phyloP scores from a whole-genome alignment of 345 rosid genomes.

The Mangifera indica region DNA sequence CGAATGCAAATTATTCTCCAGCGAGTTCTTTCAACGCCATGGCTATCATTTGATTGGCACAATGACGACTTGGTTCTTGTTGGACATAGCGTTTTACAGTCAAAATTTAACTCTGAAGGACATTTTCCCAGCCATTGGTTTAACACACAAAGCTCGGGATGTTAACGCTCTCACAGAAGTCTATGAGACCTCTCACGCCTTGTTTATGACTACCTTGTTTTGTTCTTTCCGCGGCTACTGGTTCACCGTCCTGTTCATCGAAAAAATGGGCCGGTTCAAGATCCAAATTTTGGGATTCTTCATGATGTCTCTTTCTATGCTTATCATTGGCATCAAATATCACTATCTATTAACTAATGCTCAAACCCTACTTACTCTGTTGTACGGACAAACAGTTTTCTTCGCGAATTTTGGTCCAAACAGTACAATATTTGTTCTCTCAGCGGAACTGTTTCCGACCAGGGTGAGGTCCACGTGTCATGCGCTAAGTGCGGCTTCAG shows the following conservation, averaged over 20 bases:
- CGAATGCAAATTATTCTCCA: constrained; percentile 32
- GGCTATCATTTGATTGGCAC: constrained; percentile 52
- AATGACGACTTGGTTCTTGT: constrained; percentile 48
- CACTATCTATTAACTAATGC: no score
- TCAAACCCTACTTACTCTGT: no score
- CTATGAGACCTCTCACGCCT: constrained; percentile 47
- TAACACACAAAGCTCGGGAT: not conserved
- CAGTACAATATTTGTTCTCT: constrained; percentile 55
- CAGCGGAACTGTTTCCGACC: constrained; percentile 60
- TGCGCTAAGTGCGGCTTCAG: constrained; percentile 53
- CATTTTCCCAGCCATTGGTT: constrained; percentile 41
- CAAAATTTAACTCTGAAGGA: constrained; percentile 58
- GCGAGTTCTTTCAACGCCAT: constrained; percentile 42
- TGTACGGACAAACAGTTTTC: constrained; percentile 51
- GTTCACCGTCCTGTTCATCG: constrained; percentile 52
- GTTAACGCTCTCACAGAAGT: constrained; percentile 46
- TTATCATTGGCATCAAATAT: constrained; percentile 39
- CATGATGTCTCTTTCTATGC: constrained; percentile 58
- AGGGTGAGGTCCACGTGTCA: constrained; percentile 57
- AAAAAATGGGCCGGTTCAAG: constrained; percentile 43
- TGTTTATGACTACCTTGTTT: constrained; percentile 42
- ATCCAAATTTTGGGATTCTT: constrained; percentile 56
- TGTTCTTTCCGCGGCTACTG: constrained; percentile 64
- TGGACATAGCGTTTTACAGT: constrained; percentile 63
- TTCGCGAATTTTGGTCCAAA: constrained; percentile 67